Evolutionary conservation across 345 rosid species (phyloP), one percentile per base, ranked within the genome.

Genomic region (Psidium guajava): DNA sequence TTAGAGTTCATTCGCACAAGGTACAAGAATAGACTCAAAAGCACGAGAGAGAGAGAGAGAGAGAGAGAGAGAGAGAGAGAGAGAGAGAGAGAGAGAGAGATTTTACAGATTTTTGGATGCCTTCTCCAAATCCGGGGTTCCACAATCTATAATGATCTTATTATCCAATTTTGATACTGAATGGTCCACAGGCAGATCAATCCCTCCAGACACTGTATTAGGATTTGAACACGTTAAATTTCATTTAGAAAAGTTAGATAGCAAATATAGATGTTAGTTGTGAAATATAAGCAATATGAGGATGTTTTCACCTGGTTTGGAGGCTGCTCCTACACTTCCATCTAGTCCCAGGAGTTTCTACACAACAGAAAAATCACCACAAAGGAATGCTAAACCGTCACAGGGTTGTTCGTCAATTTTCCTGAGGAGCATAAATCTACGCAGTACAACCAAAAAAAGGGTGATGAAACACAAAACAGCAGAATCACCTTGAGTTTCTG

Each of bases 401-500:
- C 6, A 28, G 25, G 55, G 54, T 14, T n/a, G 81, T 69, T 18
- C 13, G 11, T 69, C 80, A 82, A 54, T 61, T 22, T 56, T 57
- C 24, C 25, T n/a, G 81, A 27, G 80, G 16, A 59, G 6, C 44
- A 83, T 18, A 85, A 49, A 44, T 1, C 24, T 6, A 2, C 24
- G 9, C 5, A 6, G 55, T 28, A 21, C 44, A 74, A 51, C 81
- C 88, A 88, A 81, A 81, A 81, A 27, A 74, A 61, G 32, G 11
- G 32, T 54, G 54, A 42, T 4, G 40, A 8, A 85, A n/a, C 14
- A 40, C 15, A 40, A 88, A 83, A 75, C 40, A 54, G 55, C 20
- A 16, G 85, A 20, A 87, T 89, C 90, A 96, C 99, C 96, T 95
- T 96, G 82, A 96, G 98, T 51, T 59, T 88, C 91, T 90, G 89